Base-by-base conservation (phyloP, 2,329 filamentous ascomycete genomes). In the Cadophora gregata region DNA sequence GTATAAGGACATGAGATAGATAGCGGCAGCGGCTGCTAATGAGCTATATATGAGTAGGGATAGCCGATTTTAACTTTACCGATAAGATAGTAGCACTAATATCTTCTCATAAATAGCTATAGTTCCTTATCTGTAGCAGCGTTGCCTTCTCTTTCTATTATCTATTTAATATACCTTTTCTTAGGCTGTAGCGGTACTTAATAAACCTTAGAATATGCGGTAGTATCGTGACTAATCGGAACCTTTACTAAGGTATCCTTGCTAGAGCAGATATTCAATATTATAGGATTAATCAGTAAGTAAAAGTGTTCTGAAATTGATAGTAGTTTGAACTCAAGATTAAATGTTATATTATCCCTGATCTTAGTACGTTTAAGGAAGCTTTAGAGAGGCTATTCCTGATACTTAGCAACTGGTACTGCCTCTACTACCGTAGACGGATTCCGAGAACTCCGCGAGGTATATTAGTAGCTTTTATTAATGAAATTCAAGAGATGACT, bases 331-430 rank as follows among this genome's bases (percentile, higher is more conserved):
- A 69, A 72, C 56, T 67, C 50, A 25, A 69, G 65, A 64, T 67
- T 64, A n/a, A 62, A 67, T n/a, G 31, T 66, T 51, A 2, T 67
- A 16, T 67, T 38, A 67, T 62, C 53, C 36, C 55, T 63, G 29
- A 68, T 67, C 64, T 45, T 67, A 12, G 59, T 66, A 36, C 63
- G 62, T 70, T 69, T 68, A 31, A 72, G 48, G 48, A 71, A 72
- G 21, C 68, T 59, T 69, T 68, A 38, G 65, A 72, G 66, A 51
- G 62, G 65, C 68, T 50, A 70, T 62, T 72, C 65, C 45, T 66
- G 62, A 68, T 70, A 72, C 60, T 69, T 45, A 36, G 70, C 65
- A 67, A 65, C 45, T 68, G 47, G 58, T 66, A 21, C 65, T 19
- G 62, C 51, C 21, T 69, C 48, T 66, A 48, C 1, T 55, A 12